Conservation (phyloP, 306 rosid species). For the Casuarina glauca region DNA sequence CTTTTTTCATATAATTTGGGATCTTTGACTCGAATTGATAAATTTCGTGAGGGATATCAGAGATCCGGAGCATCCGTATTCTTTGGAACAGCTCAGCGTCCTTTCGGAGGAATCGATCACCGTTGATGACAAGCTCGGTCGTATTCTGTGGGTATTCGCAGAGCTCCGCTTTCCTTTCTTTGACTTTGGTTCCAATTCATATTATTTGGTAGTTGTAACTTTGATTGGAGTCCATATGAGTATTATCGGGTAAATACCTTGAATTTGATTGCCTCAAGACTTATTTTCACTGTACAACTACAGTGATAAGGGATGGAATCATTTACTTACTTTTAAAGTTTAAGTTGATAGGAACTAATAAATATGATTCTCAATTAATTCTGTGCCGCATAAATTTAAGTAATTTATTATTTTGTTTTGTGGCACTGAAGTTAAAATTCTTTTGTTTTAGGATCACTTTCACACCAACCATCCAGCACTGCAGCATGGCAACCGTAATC, state of each 20-base stretch:
- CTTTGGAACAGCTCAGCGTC: conserved; percentile 95
- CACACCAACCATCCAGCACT: conserved; percentile 94
- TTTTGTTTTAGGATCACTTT: conserved; percentile 72
- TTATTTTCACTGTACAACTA: too few species aligned
- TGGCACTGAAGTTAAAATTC: neutral
- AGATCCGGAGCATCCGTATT: conserved; percentile 99
- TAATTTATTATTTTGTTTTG: neutral
- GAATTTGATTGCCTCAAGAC: neutral
- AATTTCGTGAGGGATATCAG: conserved; percentile 95
- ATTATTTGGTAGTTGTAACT: too few species aligned
- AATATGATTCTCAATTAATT: too few species aligned
- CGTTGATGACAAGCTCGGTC: conserved; percentile 81
- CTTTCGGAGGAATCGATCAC: conserved; percentile 94
- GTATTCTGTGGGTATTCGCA: conserved; percentile 59
- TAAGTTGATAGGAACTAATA: neutral
- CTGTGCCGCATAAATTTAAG: neutral
- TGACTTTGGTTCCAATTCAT: neutral
- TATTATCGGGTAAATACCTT: neutral
- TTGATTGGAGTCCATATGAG: too few species aligned
- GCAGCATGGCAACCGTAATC: conserved; percentile 96
- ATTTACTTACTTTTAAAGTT: neutral
- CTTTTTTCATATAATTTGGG: conserved; percentile 2
- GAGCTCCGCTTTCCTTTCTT: neutral
- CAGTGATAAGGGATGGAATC: too few species aligned
- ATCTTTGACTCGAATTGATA: conserved; percentile 68